Base-by-base conservation (phyloP, 2,329 filamentous ascomycete genomes). In the Aspergillus ustus region DNA sequence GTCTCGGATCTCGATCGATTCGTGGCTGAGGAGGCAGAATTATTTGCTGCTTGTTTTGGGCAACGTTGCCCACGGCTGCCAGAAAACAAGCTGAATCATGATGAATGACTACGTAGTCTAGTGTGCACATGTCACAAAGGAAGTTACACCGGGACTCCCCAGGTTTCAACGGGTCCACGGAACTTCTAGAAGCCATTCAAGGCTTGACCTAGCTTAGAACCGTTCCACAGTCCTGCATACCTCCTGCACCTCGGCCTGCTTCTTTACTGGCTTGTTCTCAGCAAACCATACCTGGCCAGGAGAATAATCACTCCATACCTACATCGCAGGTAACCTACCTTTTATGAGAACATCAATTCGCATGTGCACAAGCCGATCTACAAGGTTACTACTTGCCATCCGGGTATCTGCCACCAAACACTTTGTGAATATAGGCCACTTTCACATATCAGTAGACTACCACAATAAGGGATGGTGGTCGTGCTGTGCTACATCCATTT, bases 101-200 rank as follows among this genome's bases (percentile, higher is more conserved):
- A 50, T 11, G 22, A 29, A 40, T 37, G 44, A 56, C 29, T 25
- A 15, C 52, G n/a, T 20, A 19, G 25, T 25, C 25, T 25, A 25
- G 25, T 25, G 40, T 19, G 40, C 28, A 19, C n/a, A 55, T 44
- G 25, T 34, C 44, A 40, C 48, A 29, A 50, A 19, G 31, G 44
- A 25, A 49, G 45, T 50, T 29, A 49, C 54, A 50, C 34, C 20
- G 20, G 9, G 45, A 43, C 28, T 45, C 48, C 40, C 25, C 48
- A 37, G 56, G 28, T 58, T 52, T 44, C 44, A 31, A 57, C 28
- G 45, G 20, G 8, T 17, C 37, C 49, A 58, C 37, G 49, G 28
- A 48, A 28, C 11, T 59, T 59, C 50, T 49, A 8, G 57, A 53
- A 59, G 57, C 57, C 49, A 17, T 59, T 46, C 48, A 34, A 11